Base-by-base conservation (phyloP, 352 stramenopile genomes). In the Phytophthora rubi region DNA sequence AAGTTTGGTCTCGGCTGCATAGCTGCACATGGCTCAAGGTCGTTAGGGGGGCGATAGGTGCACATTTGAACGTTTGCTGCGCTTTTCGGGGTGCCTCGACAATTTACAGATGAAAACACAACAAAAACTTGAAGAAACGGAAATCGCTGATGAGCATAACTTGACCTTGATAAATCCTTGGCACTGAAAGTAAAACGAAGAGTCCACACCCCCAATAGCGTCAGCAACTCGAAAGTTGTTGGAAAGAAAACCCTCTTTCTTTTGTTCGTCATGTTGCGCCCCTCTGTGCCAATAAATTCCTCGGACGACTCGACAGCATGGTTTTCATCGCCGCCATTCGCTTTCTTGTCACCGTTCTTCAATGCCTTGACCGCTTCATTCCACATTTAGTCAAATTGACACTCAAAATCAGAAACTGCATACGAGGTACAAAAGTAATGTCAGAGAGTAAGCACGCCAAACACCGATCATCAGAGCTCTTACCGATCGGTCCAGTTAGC, bases 331-430 rank as follows among this genome's bases (percentile, higher is more conserved):
- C 1, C 47, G 44, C 6, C 48, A 45, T 15, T 59, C 21, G 33
- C 35, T 49, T 21, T 42, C 16, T 66, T 59, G 30, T 21, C 18
- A n/a, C n/a, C 32, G 13, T 58, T 37, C 18, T 15, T 47, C 61
- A 32, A 18, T 35, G 55, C 33, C 30, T 52, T 62, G n/a, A 12
- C 44, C 47, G 61, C 53, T 30, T 26, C 23, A 10, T 49, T 42
- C 61, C 61, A 68, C 45, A 68, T 62, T 33, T n/a, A 44, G 44
- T 68, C 61, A 39, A 68, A 68, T n/a, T 68, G 61, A n/a, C 13
- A 33, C 16, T 62, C 52, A 62, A 68, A 62, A 3, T 16, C 52
- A 45, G 32, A 61, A 39, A 44, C 61, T 68, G 62, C 45, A 57
- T 21, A 35, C 12, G 32, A 58, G 51, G 23, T 26, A 26, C 23